Evolutionary conservation across 768 basidiomycete genomes (phyloP).

Genomic region (Lentinula edodes): DNA sequence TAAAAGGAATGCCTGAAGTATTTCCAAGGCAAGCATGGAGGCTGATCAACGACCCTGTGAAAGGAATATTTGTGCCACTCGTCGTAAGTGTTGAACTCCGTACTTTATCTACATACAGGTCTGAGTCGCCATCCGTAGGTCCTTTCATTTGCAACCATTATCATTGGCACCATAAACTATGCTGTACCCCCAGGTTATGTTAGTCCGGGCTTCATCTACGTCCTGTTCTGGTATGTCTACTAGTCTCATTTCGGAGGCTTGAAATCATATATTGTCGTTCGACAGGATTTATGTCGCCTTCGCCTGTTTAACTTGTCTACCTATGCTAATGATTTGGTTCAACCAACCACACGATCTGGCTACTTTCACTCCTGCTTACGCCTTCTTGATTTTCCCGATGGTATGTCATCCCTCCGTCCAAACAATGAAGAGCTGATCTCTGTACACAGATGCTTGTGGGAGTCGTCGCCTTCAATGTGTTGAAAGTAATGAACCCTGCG

Average conservation of each 20-base stretch:
- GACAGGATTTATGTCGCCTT: conserved; percentile 37
- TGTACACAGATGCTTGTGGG: conserved; percentile 38
- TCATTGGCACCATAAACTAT: conserved; percentile 44
- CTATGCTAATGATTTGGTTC: conserved; percentile 47
- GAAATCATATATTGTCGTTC: background rate
- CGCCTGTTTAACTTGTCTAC: conserved; percentile 32
- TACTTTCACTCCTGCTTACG: conserved; percentile 31
- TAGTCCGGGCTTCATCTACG: conserved; percentile 29
- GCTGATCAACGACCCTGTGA: conserved; percentile 38
- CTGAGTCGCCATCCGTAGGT: conserved; percentile 21
- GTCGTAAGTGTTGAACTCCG: conserved; percentile 12
- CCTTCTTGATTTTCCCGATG: conserved; percentile 29
- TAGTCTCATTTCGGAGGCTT: background rate
- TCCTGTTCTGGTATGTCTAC: conserved; percentile 34
- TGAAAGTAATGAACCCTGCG: conserved; percentile 27
- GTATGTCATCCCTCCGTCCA: conserved; percentile 17
- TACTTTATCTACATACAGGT: background rate
- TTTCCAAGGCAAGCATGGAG: conserved; percentile 37
- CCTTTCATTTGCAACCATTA: conserved; percentile 44
- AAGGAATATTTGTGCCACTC: conserved; percentile 32
- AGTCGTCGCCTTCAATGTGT: conserved; percentile 38
- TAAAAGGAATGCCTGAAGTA: conserved; percentile 21
- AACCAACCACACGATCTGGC: conserved; percentile 38
- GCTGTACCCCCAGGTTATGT: conserved; percentile 32
- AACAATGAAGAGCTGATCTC: background rate